Percentiles rank a stretch among this genome's conserved stretches.
Evolutionary conservation across 495 filamentous ascomycete genomes (phyloP).

Genomic region (Margaritispora aquatica): DNA sequence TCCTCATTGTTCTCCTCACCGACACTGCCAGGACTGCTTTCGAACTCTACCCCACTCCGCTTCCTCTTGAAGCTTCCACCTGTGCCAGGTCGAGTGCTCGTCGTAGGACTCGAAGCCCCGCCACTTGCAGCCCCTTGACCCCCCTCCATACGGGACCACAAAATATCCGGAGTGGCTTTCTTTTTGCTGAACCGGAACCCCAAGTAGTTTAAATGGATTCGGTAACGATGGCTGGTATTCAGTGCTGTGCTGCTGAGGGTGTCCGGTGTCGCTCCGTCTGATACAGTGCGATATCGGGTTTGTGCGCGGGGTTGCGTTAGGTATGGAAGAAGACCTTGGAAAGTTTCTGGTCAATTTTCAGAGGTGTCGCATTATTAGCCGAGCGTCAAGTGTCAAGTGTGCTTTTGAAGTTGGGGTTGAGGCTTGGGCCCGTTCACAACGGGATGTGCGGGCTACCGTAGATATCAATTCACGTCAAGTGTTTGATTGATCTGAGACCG

Average conservation of each 20-base stretch:
- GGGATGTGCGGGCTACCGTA: neutral
- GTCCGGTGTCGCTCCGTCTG: constrained; percentile 23
- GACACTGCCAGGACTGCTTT: constrained; percentile 25
- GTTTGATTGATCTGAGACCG: too few species aligned
- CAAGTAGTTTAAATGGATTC: neutral
- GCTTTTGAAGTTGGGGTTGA: too few species aligned
- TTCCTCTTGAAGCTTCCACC: constrained; percentile 25
- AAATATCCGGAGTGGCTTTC: constrained; percentile 1
- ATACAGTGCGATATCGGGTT: constrained; percentile 3
- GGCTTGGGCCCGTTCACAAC: too few species aligned
- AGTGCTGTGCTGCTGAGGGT: constrained; percentile 9
- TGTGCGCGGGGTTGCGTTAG: neutral
- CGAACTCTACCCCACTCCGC: constrained; percentile 23
- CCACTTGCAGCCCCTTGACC: constrained; percentile 15
- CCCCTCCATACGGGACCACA: constrained; percentile 11
- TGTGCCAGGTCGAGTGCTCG: constrained; percentile 20
- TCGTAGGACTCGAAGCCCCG: constrained; percentile 21
- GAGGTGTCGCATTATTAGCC: neutral
- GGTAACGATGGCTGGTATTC: constrained; percentile 14
- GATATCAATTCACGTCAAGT: neutral
- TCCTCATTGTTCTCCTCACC: constrained; percentile 58
- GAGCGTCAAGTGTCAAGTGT: too few species aligned
- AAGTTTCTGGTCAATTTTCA: neutral
- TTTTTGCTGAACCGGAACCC: constrained; percentile 3
- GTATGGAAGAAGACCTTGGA: neutral